Base-by-base conservation (phyloP, 2,329 filamentous ascomycete genomes). In the Monosporascus sp. region DNA sequence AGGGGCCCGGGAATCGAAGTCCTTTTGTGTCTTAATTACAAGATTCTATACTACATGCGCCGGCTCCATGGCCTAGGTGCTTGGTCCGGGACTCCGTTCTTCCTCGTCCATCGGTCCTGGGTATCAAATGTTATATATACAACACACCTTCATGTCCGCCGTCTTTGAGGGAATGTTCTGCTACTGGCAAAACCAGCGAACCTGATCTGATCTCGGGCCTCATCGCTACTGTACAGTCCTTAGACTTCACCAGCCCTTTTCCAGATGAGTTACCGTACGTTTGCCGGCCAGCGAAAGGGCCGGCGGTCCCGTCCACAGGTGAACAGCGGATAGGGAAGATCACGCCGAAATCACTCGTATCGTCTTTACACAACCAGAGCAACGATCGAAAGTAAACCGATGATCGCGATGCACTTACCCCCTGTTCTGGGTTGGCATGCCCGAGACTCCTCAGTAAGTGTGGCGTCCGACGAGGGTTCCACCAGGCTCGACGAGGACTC, bases 361-460 rank as follows among this genome's bases (percentile, higher is more conserved):
- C 27, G 42, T 27, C 14, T 11, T 63, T 53, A 67, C 31, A 61
- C 25, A 36, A 62, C n/a, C 47, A 64, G 51, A 34, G 54, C 54
- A 25, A 63, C 54, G 15, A 54, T 54, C 14, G 59, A 54, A 18
- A 66, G 20, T 15, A 64, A 27, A 51, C 54, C 61, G 31, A 55
- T 38, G 11, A 64, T 44, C 3, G 60, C 55, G 25, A 58, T 56
- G 14, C 57, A 57, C 39, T 54, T 39, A 42, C 54, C 53, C 48
- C 51, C 52, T 45, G 54, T 54, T 49, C 51, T 52, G 20, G 66
- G 42, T 57, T 57, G 57, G 55, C 54, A 49, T 49, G 60, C 55
- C 5, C 62, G 51, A 7, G 67, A 65, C 11, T 65, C 59, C 1
- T 60, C 48, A 5, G 41, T 27, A 27, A 15, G 42, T 42, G 18